phyloP scores from a whole-genome alignment of 2,329 filamentous ascomycete genomes.

The Alternaria triticimaculans region DNA sequence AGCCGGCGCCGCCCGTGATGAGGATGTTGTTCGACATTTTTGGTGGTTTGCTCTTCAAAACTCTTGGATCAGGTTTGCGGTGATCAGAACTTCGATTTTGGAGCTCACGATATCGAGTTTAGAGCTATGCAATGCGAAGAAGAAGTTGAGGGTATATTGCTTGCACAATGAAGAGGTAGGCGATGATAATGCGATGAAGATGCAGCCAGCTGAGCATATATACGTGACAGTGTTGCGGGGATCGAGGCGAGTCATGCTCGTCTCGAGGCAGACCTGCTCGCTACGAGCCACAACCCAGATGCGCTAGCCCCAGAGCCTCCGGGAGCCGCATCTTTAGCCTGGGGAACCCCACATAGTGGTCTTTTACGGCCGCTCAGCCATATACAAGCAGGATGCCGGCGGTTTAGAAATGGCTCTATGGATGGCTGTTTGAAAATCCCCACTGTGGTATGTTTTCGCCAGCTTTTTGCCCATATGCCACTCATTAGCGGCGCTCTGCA shows the following conservation, averaged over 20 bases:
- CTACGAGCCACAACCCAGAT: neutral
- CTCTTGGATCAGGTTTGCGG: neutral
- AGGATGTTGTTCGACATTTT: neutral
- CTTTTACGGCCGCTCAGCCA: neutral
- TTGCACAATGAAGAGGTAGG: neutral
- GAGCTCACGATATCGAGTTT: neutral
- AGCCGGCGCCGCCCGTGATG: slow-evolving; percentile 8
- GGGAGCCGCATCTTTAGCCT: neutral
- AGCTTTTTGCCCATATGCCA: neutral
- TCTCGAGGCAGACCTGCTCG: neutral
- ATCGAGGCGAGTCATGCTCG: slow-evolving; percentile 1
- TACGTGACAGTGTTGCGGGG: neutral
- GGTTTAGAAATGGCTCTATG: neutral
- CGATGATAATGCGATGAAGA: neutral
- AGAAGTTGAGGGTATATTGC: neutral
- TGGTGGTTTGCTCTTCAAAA: neutral
- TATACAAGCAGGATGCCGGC: neutral
- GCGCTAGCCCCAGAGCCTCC: neutral
- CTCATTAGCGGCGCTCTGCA: neutral
- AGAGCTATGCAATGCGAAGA: neutral
- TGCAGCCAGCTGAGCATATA: neutral
- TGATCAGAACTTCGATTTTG: neutral
- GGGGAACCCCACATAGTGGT: neutral
- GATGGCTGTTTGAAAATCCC: neutral
- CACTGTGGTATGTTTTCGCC: neutral